These are phyloP conservation scores for Dissophora globulifera DNA, from an alignment of 192 early-diverging fungal genomes.

Conservation along the genomic window DNA sequence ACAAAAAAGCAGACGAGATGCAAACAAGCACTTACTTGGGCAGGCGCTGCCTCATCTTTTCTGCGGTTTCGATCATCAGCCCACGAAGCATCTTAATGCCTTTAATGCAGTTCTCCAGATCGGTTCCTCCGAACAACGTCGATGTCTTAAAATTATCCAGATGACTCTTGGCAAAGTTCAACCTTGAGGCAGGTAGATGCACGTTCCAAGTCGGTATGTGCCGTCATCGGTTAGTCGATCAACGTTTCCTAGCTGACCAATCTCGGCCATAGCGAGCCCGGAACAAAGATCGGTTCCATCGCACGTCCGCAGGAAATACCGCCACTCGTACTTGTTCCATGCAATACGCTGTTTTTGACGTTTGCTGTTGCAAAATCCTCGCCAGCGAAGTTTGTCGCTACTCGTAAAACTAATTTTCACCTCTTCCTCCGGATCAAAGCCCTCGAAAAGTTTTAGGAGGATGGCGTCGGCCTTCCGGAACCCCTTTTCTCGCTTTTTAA, in stretches of 20 bases:
- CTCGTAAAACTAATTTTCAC: not conserved
- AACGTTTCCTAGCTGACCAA: constrained; percentile 20
- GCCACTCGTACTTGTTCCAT: constrained; percentile 9
- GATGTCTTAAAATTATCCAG: constrained; percentile 19
- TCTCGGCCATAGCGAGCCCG: constrained; percentile 1
- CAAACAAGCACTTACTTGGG: constrained; percentile 5
- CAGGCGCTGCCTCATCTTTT: constrained; percentile 20
- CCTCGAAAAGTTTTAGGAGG: constrained; percentile 11
- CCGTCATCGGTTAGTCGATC: constrained; percentile 20
- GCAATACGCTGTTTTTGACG: not conserved
- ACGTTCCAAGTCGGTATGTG: constrained; percentile 19
- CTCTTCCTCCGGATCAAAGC: constrained; percentile 3
- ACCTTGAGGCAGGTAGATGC: constrained; percentile 26
- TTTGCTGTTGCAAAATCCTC: not conserved
- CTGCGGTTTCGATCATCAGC: constrained; percentile 29
- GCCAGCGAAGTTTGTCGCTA: not conserved
- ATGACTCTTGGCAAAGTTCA: constrained; percentile 17
- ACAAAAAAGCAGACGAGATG: constrained; percentile 3
- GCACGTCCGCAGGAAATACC: constrained; percentile 12
- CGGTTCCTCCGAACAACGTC: constrained; percentile 19
- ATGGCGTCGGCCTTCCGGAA: constrained; percentile 15
- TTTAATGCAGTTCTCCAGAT: constrained; percentile 24
- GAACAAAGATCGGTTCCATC: constrained; percentile 25
- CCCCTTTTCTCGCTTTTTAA: constrained; percentile 16
- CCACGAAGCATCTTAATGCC: constrained; percentile 19